A percentile compares a stretch with the other conserved stretches of the same genome.
phyloP scores from a whole-genome alignment of 106 monocot genomes.

The Apostasia ramifera region DNA sequence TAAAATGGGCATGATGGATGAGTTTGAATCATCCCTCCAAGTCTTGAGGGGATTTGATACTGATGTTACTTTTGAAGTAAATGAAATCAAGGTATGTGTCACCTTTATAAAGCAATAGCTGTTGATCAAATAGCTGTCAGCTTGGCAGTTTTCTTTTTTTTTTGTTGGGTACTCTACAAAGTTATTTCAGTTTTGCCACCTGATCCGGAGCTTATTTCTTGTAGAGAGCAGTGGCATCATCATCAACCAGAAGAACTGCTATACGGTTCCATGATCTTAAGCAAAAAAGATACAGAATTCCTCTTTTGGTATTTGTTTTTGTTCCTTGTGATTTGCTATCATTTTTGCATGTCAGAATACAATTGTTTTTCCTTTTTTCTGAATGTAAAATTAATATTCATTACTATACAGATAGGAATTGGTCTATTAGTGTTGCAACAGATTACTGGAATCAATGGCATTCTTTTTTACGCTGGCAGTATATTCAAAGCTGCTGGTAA shows the following conservation, averaged over 20 bases:
- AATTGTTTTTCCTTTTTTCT: neutral
- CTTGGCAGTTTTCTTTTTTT: neutral
- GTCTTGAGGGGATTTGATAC: constrained; percentile 90
- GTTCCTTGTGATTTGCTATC: neutral
- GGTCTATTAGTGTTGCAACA: constrained; percentile 84
- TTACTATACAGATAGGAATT: constrained; percentile 72
- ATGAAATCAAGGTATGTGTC: constrained; percentile 68
- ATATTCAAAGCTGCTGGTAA: constrained; percentile 94
- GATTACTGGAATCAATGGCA: constrained; percentile 86
- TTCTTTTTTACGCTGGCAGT: constrained; percentile 87
- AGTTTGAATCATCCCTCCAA: constrained; percentile 88
- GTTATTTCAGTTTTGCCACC: neutral
- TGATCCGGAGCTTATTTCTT: constrained; percentile 12
- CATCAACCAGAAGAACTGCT: constrained; percentile 61
- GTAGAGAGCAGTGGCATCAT: constrained; percentile 75
- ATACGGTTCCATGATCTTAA: constrained; percentile 76
- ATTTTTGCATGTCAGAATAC: neutral
- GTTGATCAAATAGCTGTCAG: neutral
- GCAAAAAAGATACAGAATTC: constrained; percentile 71
- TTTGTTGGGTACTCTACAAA: neutral
- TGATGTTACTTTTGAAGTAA: constrained; percentile 71
- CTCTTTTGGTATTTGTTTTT: constrained; percentile 52
- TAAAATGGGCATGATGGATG: constrained; percentile 93
- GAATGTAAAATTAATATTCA: neutral
- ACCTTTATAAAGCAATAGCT: neutral